Evolutionary conservation across 305 asterid species (phyloP).

Genomic region (Fraxinus ornus): DNA sequence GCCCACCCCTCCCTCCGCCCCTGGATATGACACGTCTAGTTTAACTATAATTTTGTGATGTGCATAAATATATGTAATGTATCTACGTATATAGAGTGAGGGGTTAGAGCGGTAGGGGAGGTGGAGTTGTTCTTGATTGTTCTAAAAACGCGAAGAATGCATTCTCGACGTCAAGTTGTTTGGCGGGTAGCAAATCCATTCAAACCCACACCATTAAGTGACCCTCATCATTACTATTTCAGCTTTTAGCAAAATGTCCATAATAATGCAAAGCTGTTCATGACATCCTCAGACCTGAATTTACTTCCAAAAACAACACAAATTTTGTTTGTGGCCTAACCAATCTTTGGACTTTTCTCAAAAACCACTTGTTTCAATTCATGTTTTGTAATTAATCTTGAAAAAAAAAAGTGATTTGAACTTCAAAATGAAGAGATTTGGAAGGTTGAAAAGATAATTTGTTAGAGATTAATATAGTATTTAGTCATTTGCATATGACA

Average conservation of each 20-base stretch:
- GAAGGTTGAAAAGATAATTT: background rate
- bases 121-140: background rate
- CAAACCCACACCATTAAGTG: constrained; percentile 18
- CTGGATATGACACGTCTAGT: background rate
- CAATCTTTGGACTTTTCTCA: background rate
- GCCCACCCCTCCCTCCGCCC: too few species aligned
- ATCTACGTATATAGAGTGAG: background rate
- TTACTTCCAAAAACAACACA: background rate
- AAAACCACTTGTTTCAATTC: background rate
- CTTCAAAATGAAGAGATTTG: background rate
- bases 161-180: constrained; percentile 14
- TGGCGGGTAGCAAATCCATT: constrained; percentile 11
- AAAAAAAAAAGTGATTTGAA: background rate
- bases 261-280: background rate
- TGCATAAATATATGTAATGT: background rate
- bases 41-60: background rate
- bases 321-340: background rate
- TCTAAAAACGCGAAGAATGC: constrained; percentile 16
- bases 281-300: background rate
- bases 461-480: background rate
- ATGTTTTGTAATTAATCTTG: background rate
- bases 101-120: background rate
- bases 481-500: background rate
- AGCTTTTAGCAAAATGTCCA: constrained; percentile 11
- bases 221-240: constrained; percentile 24